Base-by-base conservation (phyloP, 805 yeast species). In the Zygosaccharomyces lentus region DNA sequence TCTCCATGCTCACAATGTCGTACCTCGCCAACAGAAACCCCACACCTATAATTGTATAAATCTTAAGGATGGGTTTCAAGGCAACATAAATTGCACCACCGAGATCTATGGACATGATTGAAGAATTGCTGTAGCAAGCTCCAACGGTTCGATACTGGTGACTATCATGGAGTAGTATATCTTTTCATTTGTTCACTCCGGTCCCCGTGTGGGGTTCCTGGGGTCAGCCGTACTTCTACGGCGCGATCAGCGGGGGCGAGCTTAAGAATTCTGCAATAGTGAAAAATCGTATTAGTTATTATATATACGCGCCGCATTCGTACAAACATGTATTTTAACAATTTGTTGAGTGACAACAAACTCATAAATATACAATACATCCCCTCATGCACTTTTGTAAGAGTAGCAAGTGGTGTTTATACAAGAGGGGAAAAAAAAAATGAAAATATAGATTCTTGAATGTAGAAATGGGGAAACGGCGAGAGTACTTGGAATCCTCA, bases 41-140 rank as follows among this genome's bases (percentile, higher is more conserved):
- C 10, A 80, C 65, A 4, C 73, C 80, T 4, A 85, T 76, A 59
- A 85, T 82, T 53, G 84, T 67, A 57, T 87, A 84, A 53, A 87
- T 84, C 65, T 88, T 88, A 66, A 87, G 74, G 47, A 87, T 82
- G n/a, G 96, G 96, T 69, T 87, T 87, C 46, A 84, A 82, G 0
- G 95, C 79, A 19, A 87, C 75, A 67, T 84, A 87, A 5, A 88
- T 82, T 30, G 87, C 79, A 32, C 74, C 72, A 13, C 93, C 91
- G 26, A 82, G 55, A 23, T 50, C 51, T 19, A 64, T 37, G 26
- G 50, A 41, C 49, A 46, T 43, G 25, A 26, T 25, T 27, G 13
- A 35, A 13, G 21, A 19, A 19, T 19, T 5, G 21, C 3, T 19
- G 21, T 19, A 5, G 21, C 5, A 19, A 19, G 21, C 21, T 19